A percentile compares a stretch with the other conserved stretches of the same genome.
Conservation (phyloP, 805 yeast species). For the Candida montana region DNA sequence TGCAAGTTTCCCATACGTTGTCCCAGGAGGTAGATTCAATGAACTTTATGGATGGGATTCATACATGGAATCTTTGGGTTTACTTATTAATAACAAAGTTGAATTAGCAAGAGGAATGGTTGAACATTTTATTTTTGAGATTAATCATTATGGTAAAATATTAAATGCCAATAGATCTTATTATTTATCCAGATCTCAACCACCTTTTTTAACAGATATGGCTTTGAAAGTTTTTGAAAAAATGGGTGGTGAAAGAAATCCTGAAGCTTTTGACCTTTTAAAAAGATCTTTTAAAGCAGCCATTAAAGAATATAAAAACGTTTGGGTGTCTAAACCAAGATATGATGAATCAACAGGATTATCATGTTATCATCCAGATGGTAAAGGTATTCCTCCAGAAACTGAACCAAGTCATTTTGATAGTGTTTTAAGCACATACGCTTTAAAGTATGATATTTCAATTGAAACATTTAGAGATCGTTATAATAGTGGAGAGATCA, state of each 20-base stretch:
- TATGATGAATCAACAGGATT: slow-evolving; percentile 68
- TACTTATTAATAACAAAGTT: slow-evolving; percentile 57
- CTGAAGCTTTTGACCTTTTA: slow-evolving; percentile 55
- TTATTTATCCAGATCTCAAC: slow-evolving; percentile 88
- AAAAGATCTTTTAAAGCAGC: slow-evolving; percentile 68
- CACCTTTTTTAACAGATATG: slow-evolving; percentile 96
- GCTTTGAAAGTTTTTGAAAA: slow-evolving; percentile 61
- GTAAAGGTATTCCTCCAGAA: slow-evolving; percentile 94
- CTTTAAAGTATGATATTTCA: slow-evolving; percentile 51
- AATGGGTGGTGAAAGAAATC: slow-evolving; percentile 42
- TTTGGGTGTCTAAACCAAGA: slow-evolving; percentile 78
- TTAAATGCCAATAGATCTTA: slow-evolving; percentile 92
- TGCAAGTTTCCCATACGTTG: slow-evolving; percentile 78
- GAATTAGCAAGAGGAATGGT: slow-evolving; percentile 86
- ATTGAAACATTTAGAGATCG: slow-evolving; percentile 59
- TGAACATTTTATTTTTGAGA: slow-evolving; percentile 86
- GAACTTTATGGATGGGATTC: slow-evolving; percentile 99
- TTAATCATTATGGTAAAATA: slow-evolving; percentile 84
- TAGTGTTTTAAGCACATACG: slow-evolving; percentile 62
- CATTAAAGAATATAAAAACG: slow-evolving; percentile 74
- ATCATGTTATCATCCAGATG: slow-evolving; percentile 87
- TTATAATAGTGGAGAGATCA: slow-evolving; percentile 61
- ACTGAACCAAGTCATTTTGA: slow-evolving; percentile 88
- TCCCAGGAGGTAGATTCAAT: slow-evolving; percentile 96
- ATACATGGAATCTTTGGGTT: slow-evolving; percentile 83